Conservation (phyloP, 805 yeast genomes). For the Hanseniaspora clermontiae region DNA sequence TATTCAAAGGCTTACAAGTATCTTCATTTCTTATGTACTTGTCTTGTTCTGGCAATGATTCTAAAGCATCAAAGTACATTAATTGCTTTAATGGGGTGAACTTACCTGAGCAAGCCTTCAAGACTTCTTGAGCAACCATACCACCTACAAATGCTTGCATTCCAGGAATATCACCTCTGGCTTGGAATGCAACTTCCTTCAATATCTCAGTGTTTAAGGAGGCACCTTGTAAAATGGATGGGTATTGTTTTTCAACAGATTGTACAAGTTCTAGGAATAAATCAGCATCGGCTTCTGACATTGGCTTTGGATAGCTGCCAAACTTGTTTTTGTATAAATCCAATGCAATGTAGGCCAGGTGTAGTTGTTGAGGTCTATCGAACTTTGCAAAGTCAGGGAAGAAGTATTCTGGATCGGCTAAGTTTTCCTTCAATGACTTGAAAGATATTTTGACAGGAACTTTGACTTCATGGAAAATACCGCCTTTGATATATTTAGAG, state of each 20-base stretch:
- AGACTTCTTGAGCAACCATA: slow-evolving; percentile 86
- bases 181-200: slow-evolving; percentile 64
- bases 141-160: slow-evolving; percentile 87
- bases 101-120: slow-evolving; percentile 90
- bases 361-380: slow-evolving; percentile 82
- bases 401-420: slow-evolving; percentile 64
- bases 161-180: slow-evolving; percentile 86
- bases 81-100: slow-evolving; percentile 88
- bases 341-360: slow-evolving; percentile 82
- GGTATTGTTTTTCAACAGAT: slow-evolving; percentile 43
- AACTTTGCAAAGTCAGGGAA: slow-evolving; percentile 87
- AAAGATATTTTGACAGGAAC: slow-evolving; percentile 56
- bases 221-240: slow-evolving; percentile 39
- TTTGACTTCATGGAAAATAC: slow-evolving; percentile 84
- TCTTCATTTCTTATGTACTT: slow-evolving; percentile 52
- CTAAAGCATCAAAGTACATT: slow-evolving; percentile 87
- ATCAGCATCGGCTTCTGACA: slow-evolving; percentile 58
- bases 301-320: slow-evolving; percentile 64
- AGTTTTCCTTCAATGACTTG: slow-evolving; percentile 50
- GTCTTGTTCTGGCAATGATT: slow-evolving; percentile 60
- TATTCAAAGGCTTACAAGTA: slow-evolving; percentile 58
- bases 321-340: slow-evolving; percentile 52
- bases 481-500: slow-evolving; percentile 59
- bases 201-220: slow-evolving; percentile 52
- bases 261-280: slow-evolving; percentile 50